These are phyloP conservation scores for Blastobotrys aristatus DNA, from an alignment of 1,139 yeast species.

Conservation along the genomic window DNA sequence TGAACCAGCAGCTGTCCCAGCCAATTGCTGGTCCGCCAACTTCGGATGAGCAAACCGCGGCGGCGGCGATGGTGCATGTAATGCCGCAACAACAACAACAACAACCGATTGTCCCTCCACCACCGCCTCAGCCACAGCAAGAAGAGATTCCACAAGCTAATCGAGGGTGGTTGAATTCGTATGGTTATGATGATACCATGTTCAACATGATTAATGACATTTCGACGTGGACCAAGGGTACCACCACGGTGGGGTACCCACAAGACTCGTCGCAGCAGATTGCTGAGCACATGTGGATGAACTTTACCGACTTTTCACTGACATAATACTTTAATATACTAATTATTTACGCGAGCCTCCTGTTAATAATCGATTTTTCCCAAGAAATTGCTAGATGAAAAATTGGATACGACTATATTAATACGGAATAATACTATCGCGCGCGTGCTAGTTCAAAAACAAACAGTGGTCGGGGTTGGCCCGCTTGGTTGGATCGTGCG, in stretches of 20 bases:
- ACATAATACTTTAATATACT: slow-evolving; percentile 8
- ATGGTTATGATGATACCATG: slow-evolving; percentile 44
- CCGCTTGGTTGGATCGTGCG: not conserved
- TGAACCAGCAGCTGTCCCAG: not conserved
- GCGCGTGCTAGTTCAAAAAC: slow-evolving; percentile 3
- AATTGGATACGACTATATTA: too few species aligned
- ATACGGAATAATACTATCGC: too few species aligned
- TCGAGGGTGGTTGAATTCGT: slow-evolving; percentile 35
- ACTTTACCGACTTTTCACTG: slow-evolving; percentile 21
- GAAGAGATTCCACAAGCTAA: not conserved
- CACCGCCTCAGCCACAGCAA: slow-evolving; percentile 1
- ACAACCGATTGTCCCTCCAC: not conserved
- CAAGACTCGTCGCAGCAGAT: slow-evolving; percentile 16
- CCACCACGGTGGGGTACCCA: slow-evolving; percentile 12
- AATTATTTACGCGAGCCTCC: too few species aligned
- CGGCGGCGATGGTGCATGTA: not conserved
- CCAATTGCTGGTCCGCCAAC: not conserved
- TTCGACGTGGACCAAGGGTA: slow-evolving; percentile 47
- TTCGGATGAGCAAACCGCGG: not conserved
- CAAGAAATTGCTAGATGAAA: too few species aligned
- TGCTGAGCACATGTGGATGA: slow-evolving; percentile 23
- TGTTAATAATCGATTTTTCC: too few species aligned
- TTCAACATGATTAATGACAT: slow-evolving; percentile 57
- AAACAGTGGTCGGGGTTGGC: slow-evolving; percentile 8
- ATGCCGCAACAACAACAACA: not conserved